Percentiles rank a stretch among this genome's conserved stretches.
These are phyloP conservation scores for Gossypium mustelinum DNA, from an alignment of 345 rosid genomes.

Conservation along the genomic window DNA sequence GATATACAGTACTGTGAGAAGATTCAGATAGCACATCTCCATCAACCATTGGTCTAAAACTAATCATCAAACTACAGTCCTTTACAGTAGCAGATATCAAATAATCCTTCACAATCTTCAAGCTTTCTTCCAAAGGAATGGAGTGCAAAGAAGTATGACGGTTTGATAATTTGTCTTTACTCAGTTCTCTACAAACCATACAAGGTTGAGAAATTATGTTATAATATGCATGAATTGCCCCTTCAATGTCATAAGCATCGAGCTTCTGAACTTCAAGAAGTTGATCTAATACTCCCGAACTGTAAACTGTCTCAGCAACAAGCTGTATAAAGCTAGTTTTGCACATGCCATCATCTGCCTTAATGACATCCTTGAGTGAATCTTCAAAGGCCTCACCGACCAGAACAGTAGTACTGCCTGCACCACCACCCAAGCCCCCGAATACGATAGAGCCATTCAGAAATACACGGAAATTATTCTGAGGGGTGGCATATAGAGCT, in stretches of 20 bases:
- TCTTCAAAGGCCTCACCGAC: constrained; percentile 54
- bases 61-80: constrained; percentile 83
- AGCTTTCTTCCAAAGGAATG: constrained; percentile 56
- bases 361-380: constrained; percentile 48
- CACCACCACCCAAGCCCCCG: constrained; percentile 69
- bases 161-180: constrained; percentile 22
- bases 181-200: constrained; percentile 44
- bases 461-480: constrained; percentile 88
- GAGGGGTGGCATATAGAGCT: constrained; percentile 64
- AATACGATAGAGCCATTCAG: constrained; percentile 71
- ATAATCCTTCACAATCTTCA: constrained; percentile 72
- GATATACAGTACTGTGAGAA: constrained; percentile 28
- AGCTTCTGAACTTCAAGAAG: constrained; percentile 83
- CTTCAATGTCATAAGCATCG: constrained; percentile 70
- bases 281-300: constrained; percentile 54
- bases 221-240: constrained; percentile 86
- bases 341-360: constrained; percentile 50
- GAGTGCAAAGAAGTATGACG: constrained; percentile 45
- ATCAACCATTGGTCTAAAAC: constrained; percentile 46
- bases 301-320: constrained; percentile 52
- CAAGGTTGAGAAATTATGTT: constrained; percentile 66
- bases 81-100: constrained; percentile 80
- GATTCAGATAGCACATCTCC: neutral
- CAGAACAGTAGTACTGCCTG: constrained; percentile 35
- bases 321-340: constrained; percentile 58